Base-by-base conservation (phyloP, 208 protist genomes). In the Sergeia podlipaevii region DNA sequence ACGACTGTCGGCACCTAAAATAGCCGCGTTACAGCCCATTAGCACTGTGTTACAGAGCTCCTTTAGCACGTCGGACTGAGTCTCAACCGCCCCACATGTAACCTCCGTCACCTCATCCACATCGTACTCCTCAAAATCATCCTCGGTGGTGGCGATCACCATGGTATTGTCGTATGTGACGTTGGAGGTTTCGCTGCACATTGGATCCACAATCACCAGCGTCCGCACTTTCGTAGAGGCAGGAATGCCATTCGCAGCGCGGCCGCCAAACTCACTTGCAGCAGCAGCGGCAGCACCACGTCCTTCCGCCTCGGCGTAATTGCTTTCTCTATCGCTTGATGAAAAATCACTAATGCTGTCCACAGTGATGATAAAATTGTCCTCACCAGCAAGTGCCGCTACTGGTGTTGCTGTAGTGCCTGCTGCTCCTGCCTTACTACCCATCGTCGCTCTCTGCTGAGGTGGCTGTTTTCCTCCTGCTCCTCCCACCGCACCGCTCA, bases 71-170 rank as follows among this genome's bases (percentile, higher is more conserved):
- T 55, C 68, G 0, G 77, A 75, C 26, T 73, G 65, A 30, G 86
- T 56, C 39, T 30, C 29, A 46, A 76, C 56, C 28, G 30, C 59
- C 11, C 36, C 37, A 51, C 44, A 23, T 28, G 50, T 24, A 39
- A 74, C 48, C 71, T 87, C 80, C 32, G 36, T 28, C 50, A 91
- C 79, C 68, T 91, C 80, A 48, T 91, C 84, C 44, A 91, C 80
- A 30, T 85, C 74, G 58, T 89, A 89, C 60, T 86, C 77, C 62
- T 86, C 74, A 48, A 86, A 81, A 53, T 84, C 79, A 39, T 88
- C 77, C 50, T 84, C 53, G 23, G 66, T 76, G 4, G 70, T 88
- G 39, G 73, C 74, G 47, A 88, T 77, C 33, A 88, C 62, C 36
- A 80, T 63, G 5, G 59, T 78, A 55, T 72, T 75, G 49, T 88